phyloP scores from a whole-genome alignment of 768 basidiomycete species.

The Lentinus tigrinus region DNA sequence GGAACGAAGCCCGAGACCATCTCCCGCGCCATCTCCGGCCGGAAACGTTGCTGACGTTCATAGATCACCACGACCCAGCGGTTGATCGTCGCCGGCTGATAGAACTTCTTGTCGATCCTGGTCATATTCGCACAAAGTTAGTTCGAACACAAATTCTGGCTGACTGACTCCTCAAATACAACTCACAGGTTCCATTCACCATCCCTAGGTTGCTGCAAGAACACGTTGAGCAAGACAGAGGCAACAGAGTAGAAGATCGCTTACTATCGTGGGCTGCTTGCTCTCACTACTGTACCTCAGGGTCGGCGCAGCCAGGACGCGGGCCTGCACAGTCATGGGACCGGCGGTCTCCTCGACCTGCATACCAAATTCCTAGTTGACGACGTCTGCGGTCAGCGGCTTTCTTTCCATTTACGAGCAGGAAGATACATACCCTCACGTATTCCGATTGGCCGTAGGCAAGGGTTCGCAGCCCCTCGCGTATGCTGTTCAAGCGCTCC shows the following conservation, averaged over 20 bases:
- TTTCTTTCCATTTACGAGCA: neutral
- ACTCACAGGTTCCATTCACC: constrained; percentile 79
- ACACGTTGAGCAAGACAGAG: neutral
- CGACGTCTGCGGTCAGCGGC: neutral
- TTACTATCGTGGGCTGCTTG: constrained; percentile 56
- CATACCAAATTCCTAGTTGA: constrained; percentile 60
- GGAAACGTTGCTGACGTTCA: constrained; percentile 61
- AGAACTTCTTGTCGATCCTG: constrained; percentile 76
- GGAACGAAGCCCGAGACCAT: constrained; percentile 54
- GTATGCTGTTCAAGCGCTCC: constrained; percentile 56
- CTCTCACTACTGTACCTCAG: constrained; percentile 64
- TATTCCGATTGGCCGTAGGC: constrained; percentile 45
- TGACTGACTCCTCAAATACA: too few species aligned
- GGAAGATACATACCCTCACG: constrained; percentile 34
- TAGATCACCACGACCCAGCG: constrained; percentile 68
- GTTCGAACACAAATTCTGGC: too few species aligned
- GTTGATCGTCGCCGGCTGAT: constrained; percentile 48
- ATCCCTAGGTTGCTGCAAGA: constrained; percentile 51
- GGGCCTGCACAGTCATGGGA: constrained; percentile 58
- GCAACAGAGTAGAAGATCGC: constrained; percentile 26
- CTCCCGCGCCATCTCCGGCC: constrained; percentile 43
- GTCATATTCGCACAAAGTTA: neutral
- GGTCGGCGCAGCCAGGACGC: constrained; percentile 62
- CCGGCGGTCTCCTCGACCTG: constrained; percentile 43
- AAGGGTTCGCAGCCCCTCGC: constrained; percentile 50